Conservation (phyloP, 148 eudicot species). For the Polygonum aviculare region DNA sequence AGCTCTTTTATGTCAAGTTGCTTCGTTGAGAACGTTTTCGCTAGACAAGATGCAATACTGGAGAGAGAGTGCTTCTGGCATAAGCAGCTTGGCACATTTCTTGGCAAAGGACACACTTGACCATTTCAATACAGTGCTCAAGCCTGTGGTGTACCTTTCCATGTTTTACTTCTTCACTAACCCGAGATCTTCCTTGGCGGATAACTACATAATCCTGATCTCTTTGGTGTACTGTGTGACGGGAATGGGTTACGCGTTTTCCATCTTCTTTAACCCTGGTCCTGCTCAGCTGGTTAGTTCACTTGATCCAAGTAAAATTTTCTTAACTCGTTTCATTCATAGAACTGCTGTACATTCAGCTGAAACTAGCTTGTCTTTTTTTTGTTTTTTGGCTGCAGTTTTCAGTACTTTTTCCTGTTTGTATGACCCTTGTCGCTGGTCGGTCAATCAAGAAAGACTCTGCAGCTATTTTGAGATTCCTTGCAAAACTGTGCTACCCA, state of each 20-base stretch:
- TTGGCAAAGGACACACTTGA: slow-evolving; percentile 45
- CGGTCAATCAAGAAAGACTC: slow-evolving; percentile 24
- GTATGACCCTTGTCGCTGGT: slow-evolving; percentile 44
- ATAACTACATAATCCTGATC: slow-evolving; percentile 25
- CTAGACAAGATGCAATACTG: slow-evolving; percentile 38
- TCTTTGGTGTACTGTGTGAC: slow-evolving; percentile 40
- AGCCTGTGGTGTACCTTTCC: slow-evolving; percentile 40
- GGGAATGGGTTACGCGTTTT: slow-evolving; percentile 39
- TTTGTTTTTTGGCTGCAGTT: slow-evolving; percentile 21
- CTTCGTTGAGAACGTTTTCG: slow-evolving; percentile 37
- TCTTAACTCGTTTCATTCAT: neutral
- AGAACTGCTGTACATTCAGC: neutral
- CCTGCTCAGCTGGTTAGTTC: slow-evolving; percentile 37
- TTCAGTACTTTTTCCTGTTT: slow-evolving; percentile 50
- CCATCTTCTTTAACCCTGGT: slow-evolving; percentile 35
- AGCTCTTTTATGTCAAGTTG: slow-evolving; percentile 26
- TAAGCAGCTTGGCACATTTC: slow-evolving; percentile 44
- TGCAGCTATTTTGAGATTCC: slow-evolving; percentile 16
- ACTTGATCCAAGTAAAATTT: neutral
- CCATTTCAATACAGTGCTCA: slow-evolving; percentile 32
- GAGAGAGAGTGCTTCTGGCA: slow-evolving; percentile 44
- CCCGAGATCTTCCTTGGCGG: slow-evolving; percentile 30
- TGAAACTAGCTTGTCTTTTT: neutral
- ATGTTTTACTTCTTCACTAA: slow-evolving; percentile 52
- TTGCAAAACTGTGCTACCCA: slow-evolving; percentile 45